Evolutionary conservation across 2,329 filamentous ascomycete species (phyloP), one percentile per base, ranked within the genome.

Genomic region (Alternaria infectoria): DNA sequence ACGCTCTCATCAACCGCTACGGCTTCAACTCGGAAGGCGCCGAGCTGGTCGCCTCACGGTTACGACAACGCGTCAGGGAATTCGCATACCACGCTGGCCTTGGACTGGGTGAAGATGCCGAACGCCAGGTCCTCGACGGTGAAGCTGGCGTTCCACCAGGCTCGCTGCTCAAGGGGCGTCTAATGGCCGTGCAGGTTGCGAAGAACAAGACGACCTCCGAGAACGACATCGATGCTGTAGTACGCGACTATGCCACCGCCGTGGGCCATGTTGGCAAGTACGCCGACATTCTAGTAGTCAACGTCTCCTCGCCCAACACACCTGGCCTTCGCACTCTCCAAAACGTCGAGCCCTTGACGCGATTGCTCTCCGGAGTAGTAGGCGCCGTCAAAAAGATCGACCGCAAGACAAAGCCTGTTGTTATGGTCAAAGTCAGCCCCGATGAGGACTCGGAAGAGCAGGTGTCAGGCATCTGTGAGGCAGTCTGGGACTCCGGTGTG

Each of bases 371-470:
- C 10, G 92, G 92, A 1, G 95, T 98, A 0, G 95, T 98, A 2
- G 85, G 88, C 15, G 92, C 95, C 59, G 93, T 93, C 1, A 83
- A 87, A 69, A 84, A 84, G 66, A 86, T 91, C 12, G 85, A 91
- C 26, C 86, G 94, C 69, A 91, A 88, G 77, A 88, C 86, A 1
- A 92, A 90, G 74, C 93, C 92, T 0, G 89, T 85, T 61, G 93
- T 99, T 61, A 97, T 99, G 93, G 96, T 99, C 74, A 99, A 99
- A 84, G 95, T 99, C 19, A 97, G 93, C 62, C 96, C 96, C 0
- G 96, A 99, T 72, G 96, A 98, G 81, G 93, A 97, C 77, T 89
- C 91, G 19, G 89, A 93, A 56, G 84, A 89, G 59, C 93, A 99
- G 78, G 88, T 99, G 65, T 87, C 90, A 45, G 96, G 94, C 9